These are phyloP conservation scores for Microsporum ferrugineum DNA, from an alignment of 2,329 filamentous ascomycete genomes.

Conservation along the genomic window DNA sequence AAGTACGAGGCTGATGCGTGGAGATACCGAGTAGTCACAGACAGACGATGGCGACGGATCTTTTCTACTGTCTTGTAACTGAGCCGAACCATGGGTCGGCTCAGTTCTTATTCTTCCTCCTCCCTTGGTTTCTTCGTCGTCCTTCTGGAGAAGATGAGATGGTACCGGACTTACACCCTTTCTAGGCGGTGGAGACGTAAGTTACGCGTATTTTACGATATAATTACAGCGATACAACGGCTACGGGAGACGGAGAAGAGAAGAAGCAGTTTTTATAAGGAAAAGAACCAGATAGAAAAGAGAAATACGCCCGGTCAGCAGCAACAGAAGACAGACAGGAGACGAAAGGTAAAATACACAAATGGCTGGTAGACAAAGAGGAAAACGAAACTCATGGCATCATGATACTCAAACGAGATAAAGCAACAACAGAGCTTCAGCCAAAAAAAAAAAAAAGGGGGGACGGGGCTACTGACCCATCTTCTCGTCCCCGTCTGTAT, in stretches of 20 bases:
- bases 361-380: neutral
- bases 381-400: constrained; percentile 15
- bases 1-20: neutral
- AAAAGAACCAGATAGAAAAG: constrained; percentile 9
- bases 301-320: constrained; percentile 3
- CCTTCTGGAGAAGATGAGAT: neutral
- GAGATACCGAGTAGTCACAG: neutral
- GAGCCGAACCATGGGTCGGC: neutral
- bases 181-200: constrained; percentile 6
- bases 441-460: neutral
- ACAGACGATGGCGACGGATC: neutral
- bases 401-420: neutral
- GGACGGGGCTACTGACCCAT: constrained; percentile 20
- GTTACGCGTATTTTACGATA: neutral
- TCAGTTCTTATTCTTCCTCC: neutral
- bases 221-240: neutral
- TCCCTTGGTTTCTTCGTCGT: neutral
- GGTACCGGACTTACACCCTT: neutral
- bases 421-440: neutral
- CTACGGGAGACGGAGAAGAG: neutral
- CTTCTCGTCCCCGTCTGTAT: constrained; percentile 28
- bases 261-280: neutral
- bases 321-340: constrained; percentile 7
- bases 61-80: neutral
- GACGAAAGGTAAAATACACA: neutral